A percentile compares a stretch with the other conserved stretches of the same genome.
Conservation (phyloP, 306 rosid genomes). For the Vicia villosa region DNA sequence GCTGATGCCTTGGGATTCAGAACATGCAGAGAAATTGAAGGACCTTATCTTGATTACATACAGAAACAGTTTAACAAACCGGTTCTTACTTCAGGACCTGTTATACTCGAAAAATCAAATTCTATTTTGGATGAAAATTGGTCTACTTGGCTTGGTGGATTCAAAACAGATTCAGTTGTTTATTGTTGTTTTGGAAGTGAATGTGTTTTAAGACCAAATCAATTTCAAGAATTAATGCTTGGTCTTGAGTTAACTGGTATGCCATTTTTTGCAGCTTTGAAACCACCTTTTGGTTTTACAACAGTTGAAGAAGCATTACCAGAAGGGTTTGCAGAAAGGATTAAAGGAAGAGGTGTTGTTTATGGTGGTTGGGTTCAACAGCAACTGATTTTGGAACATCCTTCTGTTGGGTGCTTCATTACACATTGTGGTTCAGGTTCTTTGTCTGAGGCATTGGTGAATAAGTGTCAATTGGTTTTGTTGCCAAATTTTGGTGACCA, state of each 20-base stretch:
- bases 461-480: conserved; percentile 39
- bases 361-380: conserved; percentile 42
- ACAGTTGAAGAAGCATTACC: conserved; percentile 41
- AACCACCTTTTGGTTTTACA: conserved; percentile 34
- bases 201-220: conserved; percentile 25
- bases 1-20: conserved; percentile 38
- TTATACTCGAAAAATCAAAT: conserved; percentile 24
- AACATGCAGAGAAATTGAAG: conserved; percentile 45
- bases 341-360: conserved; percentile 37
- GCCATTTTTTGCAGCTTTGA: conserved; percentile 41
- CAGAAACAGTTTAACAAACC: conserved; percentile 26
- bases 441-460: conserved; percentile 37
- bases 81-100: conserved; percentile 32
- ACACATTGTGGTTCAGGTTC: conserved; percentile 48
- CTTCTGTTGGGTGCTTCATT: conserved; percentile 45
- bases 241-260: conserved; percentile 37
- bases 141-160: conserved; percentile 27
- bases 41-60: conserved; percentile 42
- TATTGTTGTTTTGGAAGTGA: conserved; percentile 48
- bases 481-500: conserved; percentile 37
- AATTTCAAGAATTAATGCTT: conserved; percentile 33
- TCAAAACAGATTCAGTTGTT: conserved; percentile 27
- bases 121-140: conserved; percentile 38
- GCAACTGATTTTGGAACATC: conserved; percentile 38
- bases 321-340: conserved; percentile 36